Base-by-base conservation (phyloP, 2,329 filamentous ascomycete genomes). In the Ophiosphaerella herpotricha region DNA sequence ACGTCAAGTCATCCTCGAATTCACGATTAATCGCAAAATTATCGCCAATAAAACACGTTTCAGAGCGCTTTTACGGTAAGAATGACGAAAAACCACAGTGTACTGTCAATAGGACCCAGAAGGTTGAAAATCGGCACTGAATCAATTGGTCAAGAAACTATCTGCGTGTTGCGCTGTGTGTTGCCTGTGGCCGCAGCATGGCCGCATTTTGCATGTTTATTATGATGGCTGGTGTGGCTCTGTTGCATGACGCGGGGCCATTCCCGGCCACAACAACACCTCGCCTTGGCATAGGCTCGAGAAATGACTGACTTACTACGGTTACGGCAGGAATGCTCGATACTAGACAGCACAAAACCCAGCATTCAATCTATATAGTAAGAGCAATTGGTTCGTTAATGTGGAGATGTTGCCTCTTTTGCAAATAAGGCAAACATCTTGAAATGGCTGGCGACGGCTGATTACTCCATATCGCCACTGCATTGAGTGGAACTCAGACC, bases 401-500 rank as follows among this genome's bases (percentile, higher is more conserved):
- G 54, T 51, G 63, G 56, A 59, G 45, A 52, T 48, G 46, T 66
- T 61, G 57, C 58, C 63, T 53, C 47, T 55, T 59, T 59, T 45
- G 57, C 62, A 53, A 43, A 52, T 60, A 52, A 68, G 66, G 64
- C 63, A 66, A 58, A 64, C 49, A 57, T 54, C 54, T 56, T 57
- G 54, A 61, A 56, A 55, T 54, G 62, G 60, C 52, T 64, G 54
- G 63, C 58, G 55, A 54, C 57, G 57, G 55, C 54, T 59, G 58
- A 55, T 45, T 64, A 63, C 66, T 70, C 58, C 51, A 60, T 57
- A 45, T 71, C 60, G 70, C 69, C 70, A 73, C 69, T 52, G 52
- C 56, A 64, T 57, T 55, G 60, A 48, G 53, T 58, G 52, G 58
- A 59, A 40, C 48, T 57, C 29, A 45, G 46, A 46, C 41, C 55